Conservation (phyloP, 331 rosid species). For the Telfairia occidentalis region DNA sequence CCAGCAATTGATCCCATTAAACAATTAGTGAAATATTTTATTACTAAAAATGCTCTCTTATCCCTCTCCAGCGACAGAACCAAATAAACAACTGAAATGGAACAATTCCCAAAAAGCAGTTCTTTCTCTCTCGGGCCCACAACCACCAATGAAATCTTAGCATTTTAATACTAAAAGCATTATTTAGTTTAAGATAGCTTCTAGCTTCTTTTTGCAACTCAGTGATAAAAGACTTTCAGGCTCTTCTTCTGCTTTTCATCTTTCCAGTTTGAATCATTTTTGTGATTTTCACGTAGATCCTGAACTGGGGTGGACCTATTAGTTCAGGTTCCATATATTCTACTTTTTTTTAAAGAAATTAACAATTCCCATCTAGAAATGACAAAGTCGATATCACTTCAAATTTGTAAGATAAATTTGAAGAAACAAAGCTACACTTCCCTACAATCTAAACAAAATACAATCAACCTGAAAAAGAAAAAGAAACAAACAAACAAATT, state of each 20-base stretch:
- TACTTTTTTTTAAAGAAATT: not conserved
- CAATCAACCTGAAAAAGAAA: not conserved
- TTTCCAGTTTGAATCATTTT: not conserved
- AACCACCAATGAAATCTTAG: not conserved
- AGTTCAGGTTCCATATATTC: not conserved
- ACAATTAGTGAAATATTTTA: not conserved
- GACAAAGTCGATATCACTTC: not conserved
- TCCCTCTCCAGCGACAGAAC: not conserved
- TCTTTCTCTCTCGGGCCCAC: not conserved
- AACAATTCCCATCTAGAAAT: not conserved
- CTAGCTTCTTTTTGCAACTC: not conserved
- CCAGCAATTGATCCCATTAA: not conserved
- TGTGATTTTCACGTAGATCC: not conserved
- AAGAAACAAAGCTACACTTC: not conserved
- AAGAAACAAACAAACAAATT: not conserved
- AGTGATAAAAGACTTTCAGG: not conserved
- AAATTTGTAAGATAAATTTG: not conserved
- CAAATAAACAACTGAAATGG: not conserved
- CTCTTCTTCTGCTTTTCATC: not conserved
- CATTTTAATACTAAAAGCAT: not conserved
- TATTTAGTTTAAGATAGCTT: not conserved
- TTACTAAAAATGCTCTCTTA: not conserved
- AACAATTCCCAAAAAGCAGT: not conserved
- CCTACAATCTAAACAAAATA: not conserved
- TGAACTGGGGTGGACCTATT: not conserved